Evolutionary conservation across 1,284 basidiomycete genomes (phyloP).

Genomic region (Ceratobasidium sp.): DNA sequence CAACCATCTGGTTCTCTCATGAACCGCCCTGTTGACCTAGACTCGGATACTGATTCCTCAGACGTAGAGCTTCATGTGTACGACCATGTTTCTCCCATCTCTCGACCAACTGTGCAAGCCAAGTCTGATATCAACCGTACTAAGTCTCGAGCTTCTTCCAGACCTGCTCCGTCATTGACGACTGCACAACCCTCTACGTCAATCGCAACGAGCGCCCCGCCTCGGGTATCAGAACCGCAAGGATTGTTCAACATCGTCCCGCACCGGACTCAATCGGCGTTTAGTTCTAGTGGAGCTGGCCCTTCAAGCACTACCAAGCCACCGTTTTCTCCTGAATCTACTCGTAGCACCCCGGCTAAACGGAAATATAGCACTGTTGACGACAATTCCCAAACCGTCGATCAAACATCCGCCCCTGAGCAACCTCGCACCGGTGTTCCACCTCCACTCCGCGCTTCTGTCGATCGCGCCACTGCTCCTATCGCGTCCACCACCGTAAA

Average conservation of each 20-base stretch:
- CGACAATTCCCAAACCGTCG: not conserved
- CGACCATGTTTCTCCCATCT: not conserved
- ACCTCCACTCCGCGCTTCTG: not conserved
- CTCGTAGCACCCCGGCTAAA: conserved; percentile 1
- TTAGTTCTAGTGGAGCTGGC: not conserved
- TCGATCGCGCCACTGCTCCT: not conserved
- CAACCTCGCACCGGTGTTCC: not conserved
- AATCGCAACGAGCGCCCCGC: not conserved
- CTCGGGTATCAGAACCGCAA: not conserved
- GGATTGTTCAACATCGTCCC: not conserved
- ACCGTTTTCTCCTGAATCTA: not conserved
- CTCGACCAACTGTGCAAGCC: not conserved
- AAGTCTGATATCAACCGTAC: not conserved
- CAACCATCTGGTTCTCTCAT: not conserved
- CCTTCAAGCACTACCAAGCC: not conserved
- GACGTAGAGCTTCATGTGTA: conserved; percentile 20
- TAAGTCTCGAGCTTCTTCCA: not conserved
- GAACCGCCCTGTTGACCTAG: not conserved
- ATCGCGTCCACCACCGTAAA: not conserved
- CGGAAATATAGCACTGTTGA: conserved; percentile 11
- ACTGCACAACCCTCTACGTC: not conserved
- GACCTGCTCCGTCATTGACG: not conserved
- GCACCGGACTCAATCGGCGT: not conserved
- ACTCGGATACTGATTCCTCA: conserved; percentile 6
- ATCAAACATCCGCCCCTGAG: not conserved